Percentiles rank a stretch among this genome's conserved stretches.
Evolutionary conservation across 768 basidiomycete species (phyloP).

Genomic region (Cubamyces sp.): DNA sequence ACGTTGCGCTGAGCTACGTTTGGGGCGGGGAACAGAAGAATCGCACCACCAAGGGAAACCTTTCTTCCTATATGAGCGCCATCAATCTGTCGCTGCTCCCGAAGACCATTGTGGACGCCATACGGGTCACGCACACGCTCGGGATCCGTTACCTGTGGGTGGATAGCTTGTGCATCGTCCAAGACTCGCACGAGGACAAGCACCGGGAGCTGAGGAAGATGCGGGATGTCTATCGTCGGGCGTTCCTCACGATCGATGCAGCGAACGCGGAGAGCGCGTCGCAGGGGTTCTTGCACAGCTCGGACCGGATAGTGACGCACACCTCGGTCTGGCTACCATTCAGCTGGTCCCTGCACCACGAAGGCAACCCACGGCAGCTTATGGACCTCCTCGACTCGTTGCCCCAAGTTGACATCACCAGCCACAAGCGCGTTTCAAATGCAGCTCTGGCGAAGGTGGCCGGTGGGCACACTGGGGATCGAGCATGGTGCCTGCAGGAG

Average conservation of each 20-base stretch:
- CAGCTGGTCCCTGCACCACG: not conserved
- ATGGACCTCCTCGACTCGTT: no score
- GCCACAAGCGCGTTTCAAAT: no score
- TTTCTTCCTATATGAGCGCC: not conserved
- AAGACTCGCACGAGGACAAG: slow-evolving; percentile 1
- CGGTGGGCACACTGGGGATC: not conserved
- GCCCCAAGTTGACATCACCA: no score
- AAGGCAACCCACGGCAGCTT: no score
- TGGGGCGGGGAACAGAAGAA: not conserved
- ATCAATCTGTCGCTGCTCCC: not conserved
- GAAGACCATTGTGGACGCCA: not conserved
- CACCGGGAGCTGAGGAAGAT: not conserved
- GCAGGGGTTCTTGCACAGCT: not conserved
- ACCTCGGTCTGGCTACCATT: not conserved
- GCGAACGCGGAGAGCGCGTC: not conserved
- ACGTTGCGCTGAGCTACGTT: slow-evolving; percentile 2
- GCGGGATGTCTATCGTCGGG: not conserved
- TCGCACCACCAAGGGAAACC: not conserved
- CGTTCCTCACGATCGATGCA: not conserved
- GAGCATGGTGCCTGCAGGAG: slow-evolving; percentile 3
- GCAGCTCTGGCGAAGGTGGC: no score
- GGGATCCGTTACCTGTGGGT: not conserved
- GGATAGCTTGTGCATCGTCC: slow-evolving; percentile 10
- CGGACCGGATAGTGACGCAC: no score
- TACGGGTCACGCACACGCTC: not conserved